Conservation (phyloP, 495 filamentous ascomycete species). For the Lophiotrema nucula region DNA sequence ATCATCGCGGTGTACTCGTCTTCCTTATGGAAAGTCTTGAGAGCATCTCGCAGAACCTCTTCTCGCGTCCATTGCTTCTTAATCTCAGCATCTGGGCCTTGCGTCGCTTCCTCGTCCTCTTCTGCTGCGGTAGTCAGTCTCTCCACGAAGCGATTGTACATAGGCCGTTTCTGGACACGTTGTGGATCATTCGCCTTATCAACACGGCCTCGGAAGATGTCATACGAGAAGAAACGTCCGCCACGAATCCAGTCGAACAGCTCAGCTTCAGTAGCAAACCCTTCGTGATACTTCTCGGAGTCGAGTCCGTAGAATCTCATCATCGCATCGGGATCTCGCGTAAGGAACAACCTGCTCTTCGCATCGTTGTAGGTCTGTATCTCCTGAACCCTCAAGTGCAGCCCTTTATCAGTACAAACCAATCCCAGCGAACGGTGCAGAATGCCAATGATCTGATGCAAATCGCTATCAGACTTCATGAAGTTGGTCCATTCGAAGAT, state of each 20-base stretch:
- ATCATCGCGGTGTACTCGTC: conserved; percentile 31
- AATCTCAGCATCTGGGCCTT: conserved; percentile 46
- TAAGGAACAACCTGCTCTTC: conserved; percentile 56
- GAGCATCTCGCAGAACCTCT: conserved; percentile 28
- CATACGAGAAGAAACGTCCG: conserved; percentile 52
- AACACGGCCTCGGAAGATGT: conserved; percentile 22
- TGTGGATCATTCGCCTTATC: conserved; percentile 54
- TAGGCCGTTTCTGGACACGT: conserved; percentile 46
- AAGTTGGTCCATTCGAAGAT: conserved; percentile 59
- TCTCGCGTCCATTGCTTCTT: conserved; percentile 15
- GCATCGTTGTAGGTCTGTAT: conserved; percentile 58
- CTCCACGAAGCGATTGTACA: conserved; percentile 55
- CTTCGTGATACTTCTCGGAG: conserved; percentile 35
- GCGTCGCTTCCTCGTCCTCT: too few relatives aligned
- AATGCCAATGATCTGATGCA: conserved; percentile 64
- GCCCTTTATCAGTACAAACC: conserved; percentile 57
- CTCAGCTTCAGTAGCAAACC: conserved; percentile 52
- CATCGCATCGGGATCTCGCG: conserved; percentile 50
- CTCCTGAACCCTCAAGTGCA: conserved; percentile 61
- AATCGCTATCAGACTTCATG: conserved; percentile 61
- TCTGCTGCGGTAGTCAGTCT: too few relatives aligned
- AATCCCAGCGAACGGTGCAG: conserved; percentile 61
- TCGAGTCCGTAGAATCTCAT: conserved; percentile 61
- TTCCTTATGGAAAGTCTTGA: conserved; percentile 33
- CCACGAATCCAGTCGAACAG: conserved; percentile 55